Percentiles rank a stretch among this genome's conserved stretches.
Conservation (phyloP, 23 red algal species). For the Pyropia yezoensis region DNA sequence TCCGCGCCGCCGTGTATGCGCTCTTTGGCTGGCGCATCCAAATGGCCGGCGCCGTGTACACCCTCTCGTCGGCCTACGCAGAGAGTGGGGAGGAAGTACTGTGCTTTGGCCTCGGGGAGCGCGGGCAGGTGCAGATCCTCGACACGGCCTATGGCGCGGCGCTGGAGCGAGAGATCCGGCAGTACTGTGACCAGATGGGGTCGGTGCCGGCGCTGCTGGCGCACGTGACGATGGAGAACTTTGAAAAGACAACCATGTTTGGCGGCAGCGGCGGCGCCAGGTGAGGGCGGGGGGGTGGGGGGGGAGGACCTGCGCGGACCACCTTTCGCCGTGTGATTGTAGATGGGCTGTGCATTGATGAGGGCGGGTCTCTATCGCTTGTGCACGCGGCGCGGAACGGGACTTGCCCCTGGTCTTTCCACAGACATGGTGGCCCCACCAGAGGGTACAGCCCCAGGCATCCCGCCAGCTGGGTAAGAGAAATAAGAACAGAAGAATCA, state of each 20-base stretch:
- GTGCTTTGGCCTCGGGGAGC: slow-evolving; percentile 41
- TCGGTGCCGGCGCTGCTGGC: slow-evolving; percentile 63
- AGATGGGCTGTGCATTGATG: too few species aligned
- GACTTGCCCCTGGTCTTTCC: too few species aligned
- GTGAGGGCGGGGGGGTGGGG: too few species aligned
- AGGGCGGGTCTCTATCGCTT: too few species aligned
- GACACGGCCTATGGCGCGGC: slow-evolving; percentile 36
- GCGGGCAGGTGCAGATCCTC: slow-evolving; percentile 35
- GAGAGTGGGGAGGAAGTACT: slow-evolving; percentile 56
- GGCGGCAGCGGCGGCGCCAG: too few species aligned
- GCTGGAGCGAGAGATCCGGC: slow-evolving; percentile 37
- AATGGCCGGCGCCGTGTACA: slow-evolving; percentile 63
- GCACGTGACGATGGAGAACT: slow-evolving; percentile 65
- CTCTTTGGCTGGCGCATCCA: slow-evolving; percentile 87
- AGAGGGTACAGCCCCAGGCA: too few species aligned
- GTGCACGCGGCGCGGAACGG: too few species aligned
- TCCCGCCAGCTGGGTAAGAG: too few species aligned
- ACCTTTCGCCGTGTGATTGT: too few species aligned
- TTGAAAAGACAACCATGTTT: slow-evolving; percentile 62
- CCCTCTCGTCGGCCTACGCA: slow-evolving; percentile 57
- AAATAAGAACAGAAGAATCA: too few species aligned
- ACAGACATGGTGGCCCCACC: too few species aligned
- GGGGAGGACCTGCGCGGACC: too few species aligned
- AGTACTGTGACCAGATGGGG: slow-evolving; percentile 37
- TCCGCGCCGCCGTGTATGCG: slow-evolving; percentile 64